These are phyloP conservation scores for Haplographium delicatum DNA, from an alignment of 495 filamentous ascomycete species.

Conservation along the genomic window DNA sequence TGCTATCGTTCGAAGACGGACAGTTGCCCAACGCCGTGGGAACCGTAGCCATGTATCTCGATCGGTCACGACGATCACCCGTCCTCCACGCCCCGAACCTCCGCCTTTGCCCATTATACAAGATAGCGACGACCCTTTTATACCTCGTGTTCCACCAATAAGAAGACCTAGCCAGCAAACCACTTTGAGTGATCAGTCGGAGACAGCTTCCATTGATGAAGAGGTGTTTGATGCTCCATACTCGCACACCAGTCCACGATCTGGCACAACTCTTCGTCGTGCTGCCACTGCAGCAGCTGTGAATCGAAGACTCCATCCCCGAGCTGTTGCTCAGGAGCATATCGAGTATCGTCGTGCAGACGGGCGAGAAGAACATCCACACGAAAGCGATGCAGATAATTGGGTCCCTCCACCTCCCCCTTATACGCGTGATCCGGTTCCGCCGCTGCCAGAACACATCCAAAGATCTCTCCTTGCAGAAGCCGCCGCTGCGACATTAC, in stretches of 20 bases:
- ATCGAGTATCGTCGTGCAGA: conserved; percentile 40
- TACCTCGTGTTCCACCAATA: conserved; percentile 26
- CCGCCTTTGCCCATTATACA: conserved; percentile 13
- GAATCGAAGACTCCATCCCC: conserved; percentile 57
- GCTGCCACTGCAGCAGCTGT: conserved; percentile 73
- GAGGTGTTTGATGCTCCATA: conserved; percentile 66
- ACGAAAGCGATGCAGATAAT: conserved; percentile 86
- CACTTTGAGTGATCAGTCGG: conserved; percentile 25
- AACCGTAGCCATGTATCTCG: conserved; percentile 15
- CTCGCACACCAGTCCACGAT: conserved; percentile 72
- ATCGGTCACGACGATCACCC: conserved; percentile 7
- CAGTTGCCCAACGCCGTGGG: conserved; percentile 51
- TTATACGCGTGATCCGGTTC: conserved; percentile 60
- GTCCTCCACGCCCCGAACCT: conserved; percentile 5
- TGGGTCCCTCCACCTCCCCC: conserved; percentile 93
- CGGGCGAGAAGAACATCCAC: conserved; percentile 64
- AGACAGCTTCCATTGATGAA: conserved; percentile 38
- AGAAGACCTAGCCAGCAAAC: conserved; percentile 22
- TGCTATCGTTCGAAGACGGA: conserved; percentile 71
- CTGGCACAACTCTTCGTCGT: conserved; percentile 66
- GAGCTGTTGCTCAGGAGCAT: conserved; percentile 19
- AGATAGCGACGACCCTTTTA: conserved; percentile 17
- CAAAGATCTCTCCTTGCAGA: conserved; percentile 23
- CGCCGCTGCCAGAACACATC: conserved; percentile 50
- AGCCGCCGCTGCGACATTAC: conserved; percentile 14